Evolutionary conservation across 2,329 filamentous ascomycete species (phyloP).

Genomic region (Pyrenochaeta sp.): DNA sequence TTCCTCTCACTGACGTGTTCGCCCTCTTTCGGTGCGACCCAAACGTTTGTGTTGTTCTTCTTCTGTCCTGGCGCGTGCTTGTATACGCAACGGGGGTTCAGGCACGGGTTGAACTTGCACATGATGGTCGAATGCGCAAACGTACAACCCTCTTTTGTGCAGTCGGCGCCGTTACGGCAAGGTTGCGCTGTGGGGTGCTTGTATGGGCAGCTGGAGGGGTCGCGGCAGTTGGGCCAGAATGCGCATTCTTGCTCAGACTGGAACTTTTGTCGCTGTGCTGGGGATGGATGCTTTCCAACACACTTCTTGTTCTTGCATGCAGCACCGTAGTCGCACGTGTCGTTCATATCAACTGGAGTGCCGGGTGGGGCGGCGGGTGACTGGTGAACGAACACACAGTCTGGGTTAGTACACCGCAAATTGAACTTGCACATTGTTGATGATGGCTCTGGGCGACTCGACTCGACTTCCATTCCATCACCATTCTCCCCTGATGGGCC

Average conservation of each 20-base stretch:
- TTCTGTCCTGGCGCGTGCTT: conserved; percentile 90
- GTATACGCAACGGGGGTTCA: conserved; percentile 86
- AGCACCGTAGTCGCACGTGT: conserved; percentile 83
- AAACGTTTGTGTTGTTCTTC: conserved; percentile 81
- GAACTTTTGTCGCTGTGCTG: conserved; percentile 79
- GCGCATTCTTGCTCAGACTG: conserved; percentile 88
- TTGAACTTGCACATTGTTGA: conserved; percentile 89
- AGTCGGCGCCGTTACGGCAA: conserved; percentile 91
- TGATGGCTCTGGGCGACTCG: conserved; percentile 65
- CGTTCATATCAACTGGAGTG: conserved; percentile 77
- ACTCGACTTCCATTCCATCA: conserved; percentile 69
- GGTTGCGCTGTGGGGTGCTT: conserved; percentile 85
- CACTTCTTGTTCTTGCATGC: conserved; percentile 98
- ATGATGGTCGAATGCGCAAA: conserved; percentile 86
- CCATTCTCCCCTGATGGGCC: conserved; percentile 49
- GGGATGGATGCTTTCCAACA: conserved; percentile 88
- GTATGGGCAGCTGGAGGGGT: conserved; percentile 81
- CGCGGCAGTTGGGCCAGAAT: conserved; percentile 91
- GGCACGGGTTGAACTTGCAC: conserved; percentile 92
- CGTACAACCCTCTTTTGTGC: conserved; percentile 81
- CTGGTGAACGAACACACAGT: conserved; percentile 94
- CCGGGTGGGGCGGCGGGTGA: conserved; percentile 87
- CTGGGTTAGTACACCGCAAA: conserved; percentile 83
- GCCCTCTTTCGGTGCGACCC: conserved; percentile 69
- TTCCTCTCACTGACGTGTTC: conserved; percentile 85